Conservation (phyloP, 108 stramenopile species). For the Skeletonema potamos region DNA sequence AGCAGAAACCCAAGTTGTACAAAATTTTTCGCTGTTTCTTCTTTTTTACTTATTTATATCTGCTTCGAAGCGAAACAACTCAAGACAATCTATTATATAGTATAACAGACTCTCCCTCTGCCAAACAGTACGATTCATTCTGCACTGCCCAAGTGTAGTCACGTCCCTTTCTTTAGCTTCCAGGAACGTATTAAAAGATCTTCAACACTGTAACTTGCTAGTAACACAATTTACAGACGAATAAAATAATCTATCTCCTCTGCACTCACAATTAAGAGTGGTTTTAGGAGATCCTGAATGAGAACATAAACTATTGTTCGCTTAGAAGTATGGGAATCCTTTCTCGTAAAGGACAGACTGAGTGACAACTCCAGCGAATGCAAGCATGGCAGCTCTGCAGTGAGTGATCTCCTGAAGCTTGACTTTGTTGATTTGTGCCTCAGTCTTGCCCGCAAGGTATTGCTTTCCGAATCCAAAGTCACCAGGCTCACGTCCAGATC, state of each 20-base stretch:
- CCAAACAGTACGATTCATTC: not conserved
- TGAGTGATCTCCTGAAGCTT: slow-evolving; percentile 87
- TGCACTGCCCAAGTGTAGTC: not conserved
- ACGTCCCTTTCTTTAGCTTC: not conserved
- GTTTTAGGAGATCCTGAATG: not conserved
- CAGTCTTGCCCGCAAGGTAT: slow-evolving; percentile 70
- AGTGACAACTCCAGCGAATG: slow-evolving; percentile 88
- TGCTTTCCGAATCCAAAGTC: slow-evolving; percentile 90
- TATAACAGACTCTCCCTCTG: not conserved
- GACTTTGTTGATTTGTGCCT: slow-evolving; percentile 60
- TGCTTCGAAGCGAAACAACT: not conserved
- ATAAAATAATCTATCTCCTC: not conserved
- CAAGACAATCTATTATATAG: not conserved
- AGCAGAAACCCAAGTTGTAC: not conserved
- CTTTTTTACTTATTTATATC: not conserved
- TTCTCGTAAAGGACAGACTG: slow-evolving; percentile 91
- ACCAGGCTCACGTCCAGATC: slow-evolving; percentile 92
- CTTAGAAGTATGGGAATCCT: slow-evolving; percentile 82
- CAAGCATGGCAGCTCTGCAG: slow-evolving; percentile 92
- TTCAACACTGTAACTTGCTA: not conserved
- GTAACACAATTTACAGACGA: not conserved
- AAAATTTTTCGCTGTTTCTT: not conserved
- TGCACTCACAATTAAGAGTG: not conserved
- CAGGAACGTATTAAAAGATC: not conserved
- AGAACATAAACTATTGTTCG: not conserved